Conservation (phyloP, 257 asterid genomes). For the Linderniella brevidens region DNA sequence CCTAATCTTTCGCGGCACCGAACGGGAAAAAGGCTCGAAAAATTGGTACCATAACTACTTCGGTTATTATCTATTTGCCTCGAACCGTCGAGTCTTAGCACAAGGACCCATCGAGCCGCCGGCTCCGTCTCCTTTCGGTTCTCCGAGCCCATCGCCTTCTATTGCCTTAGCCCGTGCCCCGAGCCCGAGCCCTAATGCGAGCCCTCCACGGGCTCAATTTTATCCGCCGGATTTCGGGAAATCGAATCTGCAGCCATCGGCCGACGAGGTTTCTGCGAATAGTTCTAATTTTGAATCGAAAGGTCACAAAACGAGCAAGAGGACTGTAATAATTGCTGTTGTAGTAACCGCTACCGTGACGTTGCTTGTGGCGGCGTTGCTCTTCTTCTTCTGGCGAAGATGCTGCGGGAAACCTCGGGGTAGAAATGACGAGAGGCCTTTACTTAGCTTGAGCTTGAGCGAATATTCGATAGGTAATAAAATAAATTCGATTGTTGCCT, state of each 20-base stretch:
- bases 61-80: constrained; percentile 22
- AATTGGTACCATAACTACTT: constrained; percentile 28
- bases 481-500: background rate
- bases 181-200: constrained; percentile 11
- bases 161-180: background rate
- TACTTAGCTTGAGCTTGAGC: no score
- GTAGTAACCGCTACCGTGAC: no score
- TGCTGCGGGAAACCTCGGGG: no score
- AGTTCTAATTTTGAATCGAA: no score
- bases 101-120: constrained; percentile 30
- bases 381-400: no score
- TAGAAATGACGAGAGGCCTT: no score
- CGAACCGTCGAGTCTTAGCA: constrained; percentile 34
- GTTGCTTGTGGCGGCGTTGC: no score
- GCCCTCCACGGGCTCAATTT: constrained; percentile 36
- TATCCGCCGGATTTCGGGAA: constrained; percentile 14
- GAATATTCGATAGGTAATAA: no score
- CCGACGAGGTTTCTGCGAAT: no score
- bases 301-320: no score
- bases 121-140: constrained; percentile 29
- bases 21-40: constrained; percentile 23
- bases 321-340: no score
- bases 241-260: constrained; percentile 22
- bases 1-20: constrained; percentile 16
- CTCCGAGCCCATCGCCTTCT: constrained; percentile 12